These are phyloP conservation scores for Erodium moschatum DNA, from an alignment of 441 rosid genomes.

Conservation along the genomic window DNA sequence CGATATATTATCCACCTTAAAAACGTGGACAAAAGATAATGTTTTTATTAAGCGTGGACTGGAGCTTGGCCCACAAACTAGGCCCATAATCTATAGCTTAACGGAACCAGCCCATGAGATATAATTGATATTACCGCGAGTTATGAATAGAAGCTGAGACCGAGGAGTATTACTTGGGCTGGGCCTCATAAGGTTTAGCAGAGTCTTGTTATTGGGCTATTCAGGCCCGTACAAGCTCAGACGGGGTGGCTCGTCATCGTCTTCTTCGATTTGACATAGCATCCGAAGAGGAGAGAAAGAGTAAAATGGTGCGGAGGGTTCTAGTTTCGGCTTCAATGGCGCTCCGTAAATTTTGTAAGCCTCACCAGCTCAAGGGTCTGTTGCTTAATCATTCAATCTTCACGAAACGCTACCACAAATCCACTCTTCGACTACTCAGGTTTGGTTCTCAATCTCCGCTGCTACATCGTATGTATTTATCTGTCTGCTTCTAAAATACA, in stretches of 20 bases:
- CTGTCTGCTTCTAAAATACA: not conserved
- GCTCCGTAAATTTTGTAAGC: not conserved
- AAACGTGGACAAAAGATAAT: too few relatives aligned
- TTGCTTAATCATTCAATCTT: not conserved
- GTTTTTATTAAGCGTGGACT: too few relatives aligned
- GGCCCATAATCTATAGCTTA: too few relatives aligned
- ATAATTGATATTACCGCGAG: too few relatives aligned
- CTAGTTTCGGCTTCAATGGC: slow-evolving; percentile 4
- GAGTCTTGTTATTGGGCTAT: not conserved
- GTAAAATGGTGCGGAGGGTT: not conserved
- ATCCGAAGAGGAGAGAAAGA: not conserved
- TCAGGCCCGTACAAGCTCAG: not conserved
- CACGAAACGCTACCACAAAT: not conserved
- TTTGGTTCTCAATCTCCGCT: not conserved
- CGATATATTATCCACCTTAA: too few relatives aligned
- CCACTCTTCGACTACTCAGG: slow-evolving; percentile 3
- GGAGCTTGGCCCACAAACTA: too few relatives aligned
- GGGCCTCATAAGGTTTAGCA: too few relatives aligned
- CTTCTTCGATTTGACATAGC: not conserved
- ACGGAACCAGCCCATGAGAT: too few relatives aligned
- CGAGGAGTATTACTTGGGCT: too few relatives aligned
- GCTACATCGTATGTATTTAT: not conserved
- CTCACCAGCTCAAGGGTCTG: not conserved
- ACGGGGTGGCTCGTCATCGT: not conserved
- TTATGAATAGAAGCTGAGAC: too few relatives aligned